These are phyloP conservation scores for Pseudopithomyces maydicus DNA, from an alignment of 2,329 filamentous ascomycete species.

Conservation along the genomic window DNA sequence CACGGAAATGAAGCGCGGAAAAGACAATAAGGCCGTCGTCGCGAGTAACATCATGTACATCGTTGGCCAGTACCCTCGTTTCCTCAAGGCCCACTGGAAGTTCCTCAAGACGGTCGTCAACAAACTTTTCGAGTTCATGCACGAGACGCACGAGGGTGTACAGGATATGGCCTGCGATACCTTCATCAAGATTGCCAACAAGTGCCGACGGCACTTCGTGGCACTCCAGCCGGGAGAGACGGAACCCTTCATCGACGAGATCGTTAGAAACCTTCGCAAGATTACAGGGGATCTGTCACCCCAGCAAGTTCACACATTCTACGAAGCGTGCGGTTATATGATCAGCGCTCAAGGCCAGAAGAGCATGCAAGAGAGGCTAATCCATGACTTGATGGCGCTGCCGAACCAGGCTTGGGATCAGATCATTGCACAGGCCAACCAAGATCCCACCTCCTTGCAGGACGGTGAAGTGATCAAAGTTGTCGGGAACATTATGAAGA, in stretches of 20 bases:
- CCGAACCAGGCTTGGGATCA: constrained; percentile 95
- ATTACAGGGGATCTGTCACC: constrained; percentile 95
- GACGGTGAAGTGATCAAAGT: constrained; percentile 97
- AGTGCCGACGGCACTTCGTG: constrained; percentile 97
- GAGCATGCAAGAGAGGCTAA: constrained; percentile 86
- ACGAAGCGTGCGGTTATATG: constrained; percentile 99
- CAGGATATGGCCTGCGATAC: constrained; percentile 99
- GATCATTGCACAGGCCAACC: constrained; percentile 87
- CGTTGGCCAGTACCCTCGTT: constrained; percentile 96
- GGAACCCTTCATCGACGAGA: constrained; percentile 98
- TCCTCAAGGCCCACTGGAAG: constrained; percentile 99
- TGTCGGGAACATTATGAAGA: constrained; percentile 99
- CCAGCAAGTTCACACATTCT: constrained; percentile 98
- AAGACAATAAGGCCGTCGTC: constrained; percentile 99
- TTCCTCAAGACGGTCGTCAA: constrained; percentile 99
- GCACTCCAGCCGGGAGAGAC: constrained; percentile 91
- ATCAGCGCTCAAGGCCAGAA: constrained; percentile 97
- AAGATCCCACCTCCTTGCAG: constrained; percentile 84
- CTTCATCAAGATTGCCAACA: constrained; percentile 99
- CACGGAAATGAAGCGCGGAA: constrained; percentile 98
- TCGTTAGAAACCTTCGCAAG: constrained; percentile 91
- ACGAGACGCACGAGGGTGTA: constrained; percentile 98
- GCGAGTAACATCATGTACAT: constrained; percentile 99
- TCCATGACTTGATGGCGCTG: constrained; percentile 88
- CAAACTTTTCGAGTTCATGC: constrained; percentile 99